Evolutionary conservation across 176 grass and related monocot species (phyloP).

Genomic region (Olyra latifolia): DNA sequence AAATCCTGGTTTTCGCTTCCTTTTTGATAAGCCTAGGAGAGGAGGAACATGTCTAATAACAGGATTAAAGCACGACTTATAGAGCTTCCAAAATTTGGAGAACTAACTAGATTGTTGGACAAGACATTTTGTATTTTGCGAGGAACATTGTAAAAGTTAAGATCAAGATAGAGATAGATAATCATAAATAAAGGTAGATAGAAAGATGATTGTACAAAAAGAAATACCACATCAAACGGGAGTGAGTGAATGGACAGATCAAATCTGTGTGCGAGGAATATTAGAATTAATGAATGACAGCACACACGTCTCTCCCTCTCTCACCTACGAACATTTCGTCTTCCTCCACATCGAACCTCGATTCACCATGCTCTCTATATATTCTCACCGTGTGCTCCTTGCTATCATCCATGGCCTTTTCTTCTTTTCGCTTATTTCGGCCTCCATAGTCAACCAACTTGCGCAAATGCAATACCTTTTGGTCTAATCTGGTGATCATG

Average conservation of each 20-base stretch:
- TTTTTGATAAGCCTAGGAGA: too few relatives aligned
- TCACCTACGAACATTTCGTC: background rate
- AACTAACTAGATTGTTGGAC: too few relatives aligned
- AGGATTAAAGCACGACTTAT: background rate
- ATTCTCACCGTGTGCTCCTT: background rate
- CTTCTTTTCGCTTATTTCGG: background rate
- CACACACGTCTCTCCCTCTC: background rate
- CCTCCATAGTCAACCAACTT: constrained; percentile 36
- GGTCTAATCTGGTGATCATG: background rate
- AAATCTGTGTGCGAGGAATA: background rate
- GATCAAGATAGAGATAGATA: background rate
- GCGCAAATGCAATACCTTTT: background rate
- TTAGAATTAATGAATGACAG: constrained; percentile 13
- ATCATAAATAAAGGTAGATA: too few relatives aligned
- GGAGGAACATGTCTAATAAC: background rate
- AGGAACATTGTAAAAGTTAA: background rate
- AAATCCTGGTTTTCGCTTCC: too few relatives aligned
- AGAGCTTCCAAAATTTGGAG: background rate
- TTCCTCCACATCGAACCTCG: background rate
- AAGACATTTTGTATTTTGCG: background rate
- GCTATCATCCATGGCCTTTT: background rate
- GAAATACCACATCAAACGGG: background rate
- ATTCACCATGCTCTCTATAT: background rate
- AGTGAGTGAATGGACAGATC: background rate
- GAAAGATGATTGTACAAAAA: background rate